These are phyloP conservation scores for Fusarium xylarioides DNA, from an alignment of 2,329 filamentous ascomycete species.

Conservation along the genomic window DNA sequence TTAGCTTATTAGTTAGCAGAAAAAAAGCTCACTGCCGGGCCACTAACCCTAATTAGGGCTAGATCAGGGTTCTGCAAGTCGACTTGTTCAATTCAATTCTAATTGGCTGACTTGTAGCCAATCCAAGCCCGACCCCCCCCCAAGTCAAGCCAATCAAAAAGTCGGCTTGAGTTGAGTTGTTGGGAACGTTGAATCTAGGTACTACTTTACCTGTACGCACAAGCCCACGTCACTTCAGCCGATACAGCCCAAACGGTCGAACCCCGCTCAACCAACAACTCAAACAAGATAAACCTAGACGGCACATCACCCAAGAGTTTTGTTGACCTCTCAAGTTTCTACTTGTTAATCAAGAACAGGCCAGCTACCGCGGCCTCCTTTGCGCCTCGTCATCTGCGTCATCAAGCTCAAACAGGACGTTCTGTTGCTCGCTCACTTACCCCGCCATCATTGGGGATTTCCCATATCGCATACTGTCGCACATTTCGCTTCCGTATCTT, in stretches of 20 bases:
- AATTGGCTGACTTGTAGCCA: too few species aligned
- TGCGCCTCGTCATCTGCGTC: slow-evolving; percentile 7
- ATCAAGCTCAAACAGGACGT: slow-evolving; percentile 5
- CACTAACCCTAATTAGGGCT: too few species aligned
- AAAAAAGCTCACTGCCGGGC: too few species aligned
- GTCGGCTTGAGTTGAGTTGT: too few species aligned
- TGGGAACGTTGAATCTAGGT: too few species aligned
- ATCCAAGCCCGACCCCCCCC: too few species aligned
- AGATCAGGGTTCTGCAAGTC: too few species aligned
- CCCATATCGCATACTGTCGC: slow-evolving; percentile 19
- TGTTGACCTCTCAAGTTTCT: background rate
- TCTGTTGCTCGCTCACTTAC: slow-evolving; percentile 3
- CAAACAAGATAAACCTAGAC: slow-evolving; percentile 12
- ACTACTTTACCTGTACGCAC: slow-evolving; percentile 1
- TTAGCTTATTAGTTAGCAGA: too few species aligned
- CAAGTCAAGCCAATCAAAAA: too few species aligned
- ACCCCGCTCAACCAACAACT: slow-evolving; percentile 39
- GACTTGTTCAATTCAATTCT: too few species aligned
- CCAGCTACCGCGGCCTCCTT: background rate
- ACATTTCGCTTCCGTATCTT: background rate
- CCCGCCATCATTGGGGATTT: slow-evolving; percentile 26
- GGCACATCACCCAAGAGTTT: background rate
- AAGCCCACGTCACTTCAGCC: slow-evolving; percentile 20
- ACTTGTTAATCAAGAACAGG: slow-evolving; percentile 14
- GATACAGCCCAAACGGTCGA: slow-evolving; percentile 10